phyloP scores from a whole-genome alignment of 345 rosid genomes.

The Moricandia arvensis region DNA sequence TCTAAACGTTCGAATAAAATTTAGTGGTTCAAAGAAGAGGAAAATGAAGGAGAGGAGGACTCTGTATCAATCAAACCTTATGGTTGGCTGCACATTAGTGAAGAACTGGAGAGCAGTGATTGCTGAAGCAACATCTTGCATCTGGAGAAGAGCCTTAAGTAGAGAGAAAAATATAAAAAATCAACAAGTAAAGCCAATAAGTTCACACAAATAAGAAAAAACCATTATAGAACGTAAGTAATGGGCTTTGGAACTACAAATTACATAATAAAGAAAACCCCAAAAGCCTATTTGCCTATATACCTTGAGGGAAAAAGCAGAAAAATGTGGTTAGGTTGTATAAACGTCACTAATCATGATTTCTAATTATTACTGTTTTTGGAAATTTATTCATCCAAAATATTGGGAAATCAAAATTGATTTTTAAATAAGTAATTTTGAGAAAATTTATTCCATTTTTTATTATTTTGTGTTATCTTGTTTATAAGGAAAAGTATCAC shows the following conservation, averaged over 20 bases:
- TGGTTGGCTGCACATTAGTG: slow-evolving; percentile 77
- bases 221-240: neutral
- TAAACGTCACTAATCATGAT: neutral
- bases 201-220: too few relatives aligned
- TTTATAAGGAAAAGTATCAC: neutral
- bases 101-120: slow-evolving; percentile 79
- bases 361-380: neutral
- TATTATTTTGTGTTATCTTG: neutral
- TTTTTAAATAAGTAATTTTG: neutral
- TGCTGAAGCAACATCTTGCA: slow-evolving; percentile 94
- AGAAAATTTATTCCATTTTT: neutral
- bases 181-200: too few relatives aligned
- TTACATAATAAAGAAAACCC: neutral
- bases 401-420: neutral
- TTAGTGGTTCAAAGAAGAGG: neutral
- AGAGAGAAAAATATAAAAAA: neutral
- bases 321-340: neutral
- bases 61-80: slow-evolving; percentile 46
- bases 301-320: neutral
- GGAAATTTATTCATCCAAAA: neutral
- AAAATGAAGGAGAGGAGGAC: neutral
- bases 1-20: slow-evolving; percentile 36
- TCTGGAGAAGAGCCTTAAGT: slow-evolving; percentile 89
- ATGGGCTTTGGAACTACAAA: neutral
- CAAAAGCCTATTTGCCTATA: neutral